phyloP scores from a whole-genome alignment of 2,329 filamentous ascomycete species.

The Colletotrichum shisoi region DNA sequence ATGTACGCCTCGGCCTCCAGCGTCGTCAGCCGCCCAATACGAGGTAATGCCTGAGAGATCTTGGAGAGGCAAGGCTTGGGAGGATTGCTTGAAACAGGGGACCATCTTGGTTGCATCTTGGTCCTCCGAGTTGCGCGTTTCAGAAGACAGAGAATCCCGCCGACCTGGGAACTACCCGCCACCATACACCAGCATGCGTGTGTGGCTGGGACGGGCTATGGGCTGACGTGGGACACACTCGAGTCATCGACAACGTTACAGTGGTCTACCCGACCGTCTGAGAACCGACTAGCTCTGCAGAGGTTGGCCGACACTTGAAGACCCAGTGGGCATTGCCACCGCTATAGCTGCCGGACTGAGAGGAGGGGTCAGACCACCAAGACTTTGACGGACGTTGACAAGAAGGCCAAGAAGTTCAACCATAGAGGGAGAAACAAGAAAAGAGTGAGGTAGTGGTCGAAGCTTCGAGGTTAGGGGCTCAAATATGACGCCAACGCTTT shows the following conservation, averaged over 20 bases:
- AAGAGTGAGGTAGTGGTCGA: background rate
- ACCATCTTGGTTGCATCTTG: conserved; percentile 36
- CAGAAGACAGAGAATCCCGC: conserved; percentile 23
- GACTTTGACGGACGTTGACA: conserved; percentile 29
- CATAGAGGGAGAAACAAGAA: background rate
- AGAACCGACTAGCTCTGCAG: conserved; percentile 17
- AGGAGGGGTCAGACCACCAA: conserved; percentile 7
- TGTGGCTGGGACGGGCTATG: background rate
- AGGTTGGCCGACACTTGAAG: conserved; percentile 23
- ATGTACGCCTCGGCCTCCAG: conserved; percentile 33
- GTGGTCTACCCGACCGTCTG: conserved; percentile 6
- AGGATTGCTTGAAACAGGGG: conserved; percentile 35
- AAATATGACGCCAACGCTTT: conserved; percentile 19
- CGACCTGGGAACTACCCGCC: conserved; percentile 20
- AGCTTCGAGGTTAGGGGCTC: conserved; percentile 3
- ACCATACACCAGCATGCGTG: background rate
- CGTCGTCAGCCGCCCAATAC: conserved; percentile 12
- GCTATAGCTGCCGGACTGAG: conserved; percentile 5
- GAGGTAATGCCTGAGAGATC: background rate
- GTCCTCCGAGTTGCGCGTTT: conserved; percentile 31
- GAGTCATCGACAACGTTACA: conserved; percentile 19
- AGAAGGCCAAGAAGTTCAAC: background rate
- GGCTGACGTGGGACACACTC: conserved; percentile 7
- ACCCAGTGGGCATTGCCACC: conserved; percentile 4
- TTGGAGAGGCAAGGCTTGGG: background rate